Conservation (phyloP, 768 basidiomycete genomes). For the Rhizopogon vinicolor region DNA sequence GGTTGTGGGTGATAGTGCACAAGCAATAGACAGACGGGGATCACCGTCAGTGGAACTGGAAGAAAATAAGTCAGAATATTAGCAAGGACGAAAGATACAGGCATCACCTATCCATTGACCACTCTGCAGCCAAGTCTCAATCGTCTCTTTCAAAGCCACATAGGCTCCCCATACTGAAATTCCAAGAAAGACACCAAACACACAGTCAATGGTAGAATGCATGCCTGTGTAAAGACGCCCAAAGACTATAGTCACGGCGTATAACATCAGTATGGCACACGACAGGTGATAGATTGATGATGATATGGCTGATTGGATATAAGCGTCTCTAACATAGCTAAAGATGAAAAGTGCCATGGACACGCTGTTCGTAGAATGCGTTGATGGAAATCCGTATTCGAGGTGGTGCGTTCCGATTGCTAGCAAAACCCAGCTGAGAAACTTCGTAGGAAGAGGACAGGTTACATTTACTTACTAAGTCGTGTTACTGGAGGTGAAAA, state of each 20-base stretch:
- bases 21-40: slow-evolving; percentile 61
- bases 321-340: slow-evolving; percentile 50
- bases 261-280: slow-evolving; percentile 45
- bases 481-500: slow-evolving; percentile 90
- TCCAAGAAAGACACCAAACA: slow-evolving; percentile 61
- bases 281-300: slow-evolving; percentile 36
- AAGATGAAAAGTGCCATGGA: slow-evolving; percentile 86
- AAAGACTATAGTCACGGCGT: slow-evolving; percentile 69
- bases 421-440: slow-evolving; percentile 21
- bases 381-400: slow-evolving; percentile 95
- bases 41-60: slow-evolving; percentile 53
- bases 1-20: slow-evolving; percentile 94
- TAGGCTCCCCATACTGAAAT: slow-evolving; percentile 55
- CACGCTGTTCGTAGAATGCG: slow-evolving; percentile 88
- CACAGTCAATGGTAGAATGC: slow-evolving; percentile 81
- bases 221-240: slow-evolving; percentile 84
- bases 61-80: slow-evolving; percentile 10
- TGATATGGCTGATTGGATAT: slow-evolving; percentile 37
- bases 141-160: slow-evolving; percentile 22
- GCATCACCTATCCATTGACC: slow-evolving; percentile 31
- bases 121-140: slow-evolving; percentile 41
- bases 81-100: slow-evolving; percentile 7
- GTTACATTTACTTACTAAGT: slow-evolving; percentile 51
- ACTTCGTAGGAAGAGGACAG: background rate
- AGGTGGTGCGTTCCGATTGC: slow-evolving; percentile 78